Conservation (phyloP, 2,329 filamentous ascomycete species). For the Apiospora saccharicola region DNA sequence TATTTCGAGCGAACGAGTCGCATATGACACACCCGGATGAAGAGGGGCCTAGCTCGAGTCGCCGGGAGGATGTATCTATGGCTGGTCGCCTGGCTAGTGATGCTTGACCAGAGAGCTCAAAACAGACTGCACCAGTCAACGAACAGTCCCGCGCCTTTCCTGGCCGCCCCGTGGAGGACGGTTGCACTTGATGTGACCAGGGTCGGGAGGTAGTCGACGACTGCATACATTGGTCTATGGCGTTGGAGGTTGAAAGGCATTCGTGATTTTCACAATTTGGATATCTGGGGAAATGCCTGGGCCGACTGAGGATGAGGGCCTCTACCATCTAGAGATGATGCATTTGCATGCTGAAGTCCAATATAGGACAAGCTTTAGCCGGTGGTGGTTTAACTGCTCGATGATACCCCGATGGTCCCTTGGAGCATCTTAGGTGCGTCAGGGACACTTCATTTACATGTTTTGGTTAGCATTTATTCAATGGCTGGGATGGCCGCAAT, state of each 20-base stretch:
- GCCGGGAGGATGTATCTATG: neutral
- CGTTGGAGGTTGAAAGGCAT: neutral
- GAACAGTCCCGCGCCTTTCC: neutral
- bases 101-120: neutral
- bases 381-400: conserved; percentile 24
- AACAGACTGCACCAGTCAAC: neutral
- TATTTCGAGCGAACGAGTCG: neutral
- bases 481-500: neutral
- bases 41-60: too few species aligned
- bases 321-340: neutral
- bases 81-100: neutral
- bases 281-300: neutral
- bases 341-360: conserved; percentile 3
- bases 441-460: conserved; percentile 13
- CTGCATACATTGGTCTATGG: too few species aligned
- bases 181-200: neutral
- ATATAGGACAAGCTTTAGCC: neutral
- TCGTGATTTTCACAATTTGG: neutral
- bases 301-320: neutral
- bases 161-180: neutral
- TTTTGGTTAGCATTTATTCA: conserved; percentile 25
- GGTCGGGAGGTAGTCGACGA: neutral
- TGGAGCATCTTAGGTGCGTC: conserved; percentile 19
- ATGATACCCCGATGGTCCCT: conserved; percentile 28
- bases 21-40: neutral